A percentile compares a stretch with the other conserved stretches of the same genome.
These are phyloP conservation scores for Phytophthora ramorum DNA, from an alignment of 352 stramenopile genomes.

Conservation along the genomic window DNA sequence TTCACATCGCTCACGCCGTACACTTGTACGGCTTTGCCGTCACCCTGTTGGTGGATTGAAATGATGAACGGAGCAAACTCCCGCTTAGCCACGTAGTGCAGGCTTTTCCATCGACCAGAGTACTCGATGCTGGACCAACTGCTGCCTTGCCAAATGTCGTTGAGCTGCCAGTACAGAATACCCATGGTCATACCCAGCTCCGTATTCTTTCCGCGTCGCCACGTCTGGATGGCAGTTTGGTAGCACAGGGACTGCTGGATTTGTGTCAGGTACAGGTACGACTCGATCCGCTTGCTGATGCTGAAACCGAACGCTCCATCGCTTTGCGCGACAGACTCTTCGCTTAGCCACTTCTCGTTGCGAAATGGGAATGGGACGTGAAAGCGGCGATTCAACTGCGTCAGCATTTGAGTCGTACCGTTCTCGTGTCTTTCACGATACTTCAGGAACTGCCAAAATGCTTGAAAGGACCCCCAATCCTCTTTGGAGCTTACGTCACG, in stretches of 20 bases:
- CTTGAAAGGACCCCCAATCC: constrained; percentile 76
- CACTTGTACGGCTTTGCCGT: constrained; percentile 39
- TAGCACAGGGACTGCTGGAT: constrained; percentile 85
- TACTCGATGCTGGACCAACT: constrained; percentile 90
- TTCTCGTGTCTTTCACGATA: constrained; percentile 86
- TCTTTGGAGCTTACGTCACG: constrained; percentile 48
- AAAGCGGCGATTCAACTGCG: constrained; percentile 76
- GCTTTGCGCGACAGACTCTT: constrained; percentile 22
- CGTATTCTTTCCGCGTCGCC: constrained; percentile 66
- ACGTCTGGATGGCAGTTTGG: constrained; percentile 74
- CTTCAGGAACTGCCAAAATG: constrained; percentile 78
- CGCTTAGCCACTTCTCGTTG: constrained; percentile 59
- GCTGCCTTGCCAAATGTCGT: constrained; percentile 89
- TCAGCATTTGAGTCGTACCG: constrained; percentile 74
- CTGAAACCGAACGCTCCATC: constrained; percentile 45
- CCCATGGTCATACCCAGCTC: constrained; percentile 71
- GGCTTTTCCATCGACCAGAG: constrained; percentile 79
- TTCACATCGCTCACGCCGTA: constrained; percentile 61
- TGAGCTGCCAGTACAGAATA: constrained; percentile 90
- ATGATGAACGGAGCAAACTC: constrained; percentile 77
- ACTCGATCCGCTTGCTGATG: constrained; percentile 54
- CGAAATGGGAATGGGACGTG: constrained; percentile 69
- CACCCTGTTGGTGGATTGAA: constrained; percentile 39
- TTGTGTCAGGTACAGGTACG: constrained; percentile 80
- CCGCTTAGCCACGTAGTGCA: constrained; percentile 79